phyloP scores from a whole-genome alignment of 1,284 basidiomycete genomes.

The Fomitopsis palustris region DNA sequence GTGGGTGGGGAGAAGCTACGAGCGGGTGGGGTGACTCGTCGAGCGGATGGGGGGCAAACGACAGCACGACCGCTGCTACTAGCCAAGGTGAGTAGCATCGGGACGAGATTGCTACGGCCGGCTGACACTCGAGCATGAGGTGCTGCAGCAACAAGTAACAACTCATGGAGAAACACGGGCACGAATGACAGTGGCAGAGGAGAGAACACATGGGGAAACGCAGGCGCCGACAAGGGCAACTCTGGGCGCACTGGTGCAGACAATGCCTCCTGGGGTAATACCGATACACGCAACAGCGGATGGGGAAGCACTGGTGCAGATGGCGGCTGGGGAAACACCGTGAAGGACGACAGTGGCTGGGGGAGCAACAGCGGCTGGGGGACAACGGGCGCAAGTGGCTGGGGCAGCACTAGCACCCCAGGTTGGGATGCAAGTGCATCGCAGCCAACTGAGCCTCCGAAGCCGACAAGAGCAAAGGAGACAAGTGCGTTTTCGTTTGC shows the following conservation, averaged over 20 bases:
- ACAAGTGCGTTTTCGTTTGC: background rate
- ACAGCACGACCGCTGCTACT: too few species aligned
- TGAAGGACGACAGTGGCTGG: background rate
- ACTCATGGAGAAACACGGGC: too few species aligned
- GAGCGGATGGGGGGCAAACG: too few species aligned
- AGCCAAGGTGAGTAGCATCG: too few species aligned
- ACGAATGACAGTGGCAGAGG: background rate
- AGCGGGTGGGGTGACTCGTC: too few species aligned
- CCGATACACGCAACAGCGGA: background rate
- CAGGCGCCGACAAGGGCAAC: background rate
- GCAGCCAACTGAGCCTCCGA: background rate
- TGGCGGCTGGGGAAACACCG: background rate
- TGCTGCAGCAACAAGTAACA: too few species aligned
- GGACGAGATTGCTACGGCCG: too few species aligned
- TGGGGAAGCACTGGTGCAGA: background rate
- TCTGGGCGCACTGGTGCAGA: background rate
- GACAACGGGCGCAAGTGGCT: background rate
- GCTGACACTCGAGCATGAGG: too few species aligned
- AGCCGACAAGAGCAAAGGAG: background rate
- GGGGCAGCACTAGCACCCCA: background rate
- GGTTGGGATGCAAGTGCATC: background rate
- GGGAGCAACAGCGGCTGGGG: background rate
- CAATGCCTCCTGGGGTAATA: background rate
- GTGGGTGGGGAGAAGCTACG: too few species aligned
- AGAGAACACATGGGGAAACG: background rate